These are phyloP conservation scores for Termitomyces sp. DNA, from an alignment of 768 basidiomycete genomes.

Conservation along the genomic window DNA sequence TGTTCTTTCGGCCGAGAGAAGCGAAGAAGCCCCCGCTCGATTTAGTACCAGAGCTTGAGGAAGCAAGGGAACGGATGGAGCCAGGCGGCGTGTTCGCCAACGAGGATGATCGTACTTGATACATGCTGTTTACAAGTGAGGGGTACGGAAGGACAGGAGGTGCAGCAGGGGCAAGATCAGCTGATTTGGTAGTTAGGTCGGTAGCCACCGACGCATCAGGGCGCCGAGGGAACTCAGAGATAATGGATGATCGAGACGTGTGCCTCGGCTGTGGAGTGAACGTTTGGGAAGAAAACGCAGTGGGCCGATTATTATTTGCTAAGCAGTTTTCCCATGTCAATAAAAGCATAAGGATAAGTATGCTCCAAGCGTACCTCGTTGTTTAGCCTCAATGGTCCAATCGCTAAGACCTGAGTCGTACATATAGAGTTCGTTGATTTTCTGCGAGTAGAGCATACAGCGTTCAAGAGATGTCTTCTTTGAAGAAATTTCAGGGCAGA, in stretches of 20 bases:
- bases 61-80: conserved; percentile 44
- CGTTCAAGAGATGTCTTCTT: conserved; percentile 60
- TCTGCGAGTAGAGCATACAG: conserved; percentile 67
- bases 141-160: conserved; percentile 74
- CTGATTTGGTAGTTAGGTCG: conserved; percentile 49
- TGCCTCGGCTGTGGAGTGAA: conserved; percentile 58
- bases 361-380: conserved; percentile 42
- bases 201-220: conserved; percentile 77
- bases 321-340: background rate
- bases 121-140: conserved; percentile 42
- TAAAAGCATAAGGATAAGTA: background rate
- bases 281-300: conserved; percentile 32
- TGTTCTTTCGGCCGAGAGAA: conserved; percentile 68
- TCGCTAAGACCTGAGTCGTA: conserved; percentile 73
- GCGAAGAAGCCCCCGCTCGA: conserved; percentile 63
- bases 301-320: conserved; percentile 26
- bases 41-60: conserved; percentile 37
- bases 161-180: conserved; percentile 48
- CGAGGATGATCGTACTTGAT: conserved; percentile 28
- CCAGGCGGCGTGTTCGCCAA: conserved; percentile 37
- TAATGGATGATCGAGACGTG: conserved; percentile 64
- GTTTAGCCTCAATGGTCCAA: conserved; percentile 61
- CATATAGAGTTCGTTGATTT: conserved; percentile 76
- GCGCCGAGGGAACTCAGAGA: conserved; percentile 75
- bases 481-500: conserved; percentile 56